Evolutionary conservation across 352 stramenopile genomes (phyloP).

Genomic region (Globisporangium yorkense): DNA sequence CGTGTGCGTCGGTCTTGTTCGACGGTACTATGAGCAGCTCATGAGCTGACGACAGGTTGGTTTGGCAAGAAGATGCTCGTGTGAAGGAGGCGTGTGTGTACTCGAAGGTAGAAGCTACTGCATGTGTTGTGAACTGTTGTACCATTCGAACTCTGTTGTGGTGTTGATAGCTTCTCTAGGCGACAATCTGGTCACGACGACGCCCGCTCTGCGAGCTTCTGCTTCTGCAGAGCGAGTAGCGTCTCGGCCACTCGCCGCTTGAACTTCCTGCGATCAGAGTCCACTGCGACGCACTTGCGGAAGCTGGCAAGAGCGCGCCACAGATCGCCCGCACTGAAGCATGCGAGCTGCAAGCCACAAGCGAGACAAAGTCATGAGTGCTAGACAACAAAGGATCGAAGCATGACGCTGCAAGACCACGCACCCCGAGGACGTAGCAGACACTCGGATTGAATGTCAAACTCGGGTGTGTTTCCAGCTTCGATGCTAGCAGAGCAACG

Average conservation of each 20-base stretch:
- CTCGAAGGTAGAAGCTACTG: conserved; percentile 1
- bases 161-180: not conserved
- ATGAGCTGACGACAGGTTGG: not conserved
- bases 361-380: not conserved
- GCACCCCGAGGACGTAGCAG: conserved; percentile 49
- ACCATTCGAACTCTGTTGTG: not conserved
- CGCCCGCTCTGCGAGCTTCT: conserved; percentile 1
- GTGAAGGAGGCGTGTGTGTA: not conserved
- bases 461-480: not conserved
- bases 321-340: conserved; percentile 20
- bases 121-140: not conserved
- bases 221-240: conserved; percentile 30
- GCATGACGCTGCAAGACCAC: not conserved
- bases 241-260: conserved; percentile 40
- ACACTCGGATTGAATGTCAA: conserved; percentile 13
- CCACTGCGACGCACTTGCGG: conserved; percentile 29
- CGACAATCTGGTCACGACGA: not conserved
- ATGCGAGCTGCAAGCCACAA: conserved; percentile 29
- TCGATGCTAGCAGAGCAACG: conserved; percentile 16
- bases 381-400: not conserved
- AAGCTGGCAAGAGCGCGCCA: conserved; percentile 47
- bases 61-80: not conserved
- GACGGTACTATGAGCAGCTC: conserved; percentile 15
- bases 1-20: conserved; percentile 12
- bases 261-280: conserved; percentile 40